Evolutionary conservation across 2,329 filamentous ascomycete species (phyloP), one percentile per base, ranked within the genome.

Genomic region (Nemania diffusa): DNA sequence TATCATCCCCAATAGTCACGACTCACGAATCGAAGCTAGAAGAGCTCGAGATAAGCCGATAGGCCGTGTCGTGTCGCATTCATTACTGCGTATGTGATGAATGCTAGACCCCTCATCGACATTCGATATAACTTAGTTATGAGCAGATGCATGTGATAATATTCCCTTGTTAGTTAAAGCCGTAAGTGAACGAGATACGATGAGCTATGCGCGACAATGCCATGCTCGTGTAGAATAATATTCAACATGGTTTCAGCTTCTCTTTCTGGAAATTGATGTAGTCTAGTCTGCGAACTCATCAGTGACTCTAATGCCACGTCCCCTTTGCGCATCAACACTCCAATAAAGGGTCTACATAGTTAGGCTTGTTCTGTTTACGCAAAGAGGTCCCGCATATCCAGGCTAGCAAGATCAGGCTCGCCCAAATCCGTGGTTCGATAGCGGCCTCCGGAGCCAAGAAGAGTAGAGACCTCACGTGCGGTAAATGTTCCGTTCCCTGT

Each of bases 401-500:
- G n/a, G 24, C 20, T 26, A 9, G 42, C 44, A 46, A 7, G 8
- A 26, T 40, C 22, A 52, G 11, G n/a, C 24, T 34, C 26, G 40
- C 50, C 50, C 48, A 13, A 40, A 40, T 37, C 58, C 48, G 20
- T 32, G 50, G 48, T 53, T 53, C 58, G 44, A 55, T 46, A 59
- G 53, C 27, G 7, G 11, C 26, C 34, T 46, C 24, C 27, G 26
- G 27, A 48, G 27, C 40, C 64, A 57, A 62, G 63, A 48, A 34
- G 57, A 57, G 44, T n/a, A n/a, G n/a, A n/a, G 42, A 15, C 5
- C 57, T 62, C 58, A 55, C 44, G 58, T 58, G 55, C 20, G 9
- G 24, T 50, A 57, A 26, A 58, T 58, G 52, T 32, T n/a, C 51
- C 50, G 24, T 57, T 37, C 46, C 61, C 34, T 58, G 62, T 29